phyloP scores from a whole-genome alignment of 108 stramenopile genomes.

The Discostella pseudostelligera region DNA sequence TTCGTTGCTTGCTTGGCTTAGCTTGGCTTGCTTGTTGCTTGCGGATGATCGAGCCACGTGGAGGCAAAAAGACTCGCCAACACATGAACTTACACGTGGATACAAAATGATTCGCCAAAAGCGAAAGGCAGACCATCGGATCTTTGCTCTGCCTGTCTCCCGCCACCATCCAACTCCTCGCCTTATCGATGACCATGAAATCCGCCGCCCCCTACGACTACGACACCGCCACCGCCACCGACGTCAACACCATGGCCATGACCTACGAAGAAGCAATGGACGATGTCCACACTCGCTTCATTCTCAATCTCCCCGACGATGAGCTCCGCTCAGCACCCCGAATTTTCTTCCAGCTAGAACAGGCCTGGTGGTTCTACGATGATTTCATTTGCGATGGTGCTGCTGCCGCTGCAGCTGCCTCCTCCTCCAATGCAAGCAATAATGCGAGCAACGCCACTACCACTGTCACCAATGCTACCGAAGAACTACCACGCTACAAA shows the following conservation, averaged over 20 bases:
- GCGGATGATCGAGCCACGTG: too few species aligned
- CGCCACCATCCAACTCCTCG: too few species aligned
- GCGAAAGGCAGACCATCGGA: too few species aligned
- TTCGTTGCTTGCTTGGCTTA: too few species aligned
- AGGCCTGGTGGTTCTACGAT: conserved; percentile 93
- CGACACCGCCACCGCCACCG: neutral
- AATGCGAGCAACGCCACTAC: neutral
- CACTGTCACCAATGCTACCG: too few species aligned
- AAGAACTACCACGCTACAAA: conserved; percentile 58
- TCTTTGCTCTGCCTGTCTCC: too few species aligned
- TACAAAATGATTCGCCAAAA: too few species aligned
- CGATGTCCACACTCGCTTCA: conserved; percentile 88
- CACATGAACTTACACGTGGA: too few species aligned
- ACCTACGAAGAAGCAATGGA: conserved; percentile 74
- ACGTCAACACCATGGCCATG: conserved; percentile 18
- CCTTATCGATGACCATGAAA: too few species aligned
- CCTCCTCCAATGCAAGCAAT: neutral
- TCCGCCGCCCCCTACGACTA: too few species aligned
- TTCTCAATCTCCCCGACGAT: conserved; percentile 76
- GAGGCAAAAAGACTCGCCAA: too few species aligned
- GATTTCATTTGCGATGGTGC: conserved; percentile 75
- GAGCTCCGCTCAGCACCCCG: conserved; percentile 74
- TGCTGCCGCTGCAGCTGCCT: neutral
- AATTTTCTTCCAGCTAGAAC: conserved; percentile 91
- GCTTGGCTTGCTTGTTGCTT: too few species aligned